Evolutionary conservation across 164 flowering plant genomes (phyloP).

Genomic region (Berberis thunbergii): DNA sequence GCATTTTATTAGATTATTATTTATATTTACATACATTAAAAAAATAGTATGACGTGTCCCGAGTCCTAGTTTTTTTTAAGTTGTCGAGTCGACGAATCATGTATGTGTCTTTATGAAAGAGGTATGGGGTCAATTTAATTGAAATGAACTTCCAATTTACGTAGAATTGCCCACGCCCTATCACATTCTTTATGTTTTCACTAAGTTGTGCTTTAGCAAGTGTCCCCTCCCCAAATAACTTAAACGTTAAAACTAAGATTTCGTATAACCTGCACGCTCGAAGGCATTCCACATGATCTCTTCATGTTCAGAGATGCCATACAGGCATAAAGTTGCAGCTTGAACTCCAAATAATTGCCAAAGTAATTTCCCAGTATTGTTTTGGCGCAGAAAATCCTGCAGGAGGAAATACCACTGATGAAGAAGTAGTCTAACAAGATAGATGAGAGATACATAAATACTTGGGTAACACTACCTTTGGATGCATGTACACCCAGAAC

Average conservation of each 20-base stretch:
- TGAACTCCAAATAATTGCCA: slow-evolving; percentile 91
- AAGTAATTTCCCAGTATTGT: slow-evolving; percentile 91
- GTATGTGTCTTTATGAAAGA: no score
- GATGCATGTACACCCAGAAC: slow-evolving; percentile 98
- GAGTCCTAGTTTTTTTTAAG: no score
- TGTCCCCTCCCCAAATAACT: background rate
- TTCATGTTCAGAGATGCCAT: slow-evolving; percentile 84
- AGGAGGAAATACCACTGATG: background rate
- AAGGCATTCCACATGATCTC: slow-evolving; percentile 87
- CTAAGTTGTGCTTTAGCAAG: background rate
- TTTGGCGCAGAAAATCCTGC: slow-evolving; percentile 90
- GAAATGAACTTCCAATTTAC: no score
- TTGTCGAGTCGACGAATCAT: no score
- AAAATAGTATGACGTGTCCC: no score
- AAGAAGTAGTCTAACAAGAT: background rate
- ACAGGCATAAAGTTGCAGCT: slow-evolving; percentile 75
- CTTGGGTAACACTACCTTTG: slow-evolving; percentile 47
- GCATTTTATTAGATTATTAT: no score
- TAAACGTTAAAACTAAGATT: background rate
- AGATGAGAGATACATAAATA: background rate
- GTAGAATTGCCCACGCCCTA: no score
- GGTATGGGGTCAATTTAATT: no score
- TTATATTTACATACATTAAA: no score
- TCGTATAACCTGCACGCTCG: slow-evolving; percentile 49
- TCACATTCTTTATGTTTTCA: background rate